These are phyloP conservation scores for Penicillium sp. DNA, from an alignment of 2,329 filamentous ascomycete species.

Conservation along the genomic window DNA sequence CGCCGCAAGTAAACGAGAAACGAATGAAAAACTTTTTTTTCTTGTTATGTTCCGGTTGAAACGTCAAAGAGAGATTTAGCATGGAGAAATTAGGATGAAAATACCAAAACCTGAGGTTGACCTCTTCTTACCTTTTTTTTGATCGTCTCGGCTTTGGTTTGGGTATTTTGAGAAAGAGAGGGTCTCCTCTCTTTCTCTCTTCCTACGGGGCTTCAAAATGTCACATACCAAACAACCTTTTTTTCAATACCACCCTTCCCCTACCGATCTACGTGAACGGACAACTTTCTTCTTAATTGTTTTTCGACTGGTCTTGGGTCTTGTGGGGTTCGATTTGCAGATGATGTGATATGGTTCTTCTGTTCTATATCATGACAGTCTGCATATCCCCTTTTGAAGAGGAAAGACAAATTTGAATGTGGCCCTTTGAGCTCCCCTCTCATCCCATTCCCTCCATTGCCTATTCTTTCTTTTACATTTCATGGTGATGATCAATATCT, in stretches of 20 bases:
- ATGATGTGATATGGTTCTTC: constrained; percentile 26
- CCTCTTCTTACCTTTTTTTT: constrained; percentile 21
- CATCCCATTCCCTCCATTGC: constrained; percentile 20
- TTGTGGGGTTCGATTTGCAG: constrained; percentile 9
- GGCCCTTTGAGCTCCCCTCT: constrained; percentile 29
- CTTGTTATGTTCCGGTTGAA: constrained; percentile 28
- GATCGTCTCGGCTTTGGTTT: constrained; percentile 21
- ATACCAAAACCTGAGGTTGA: constrained; percentile 24
- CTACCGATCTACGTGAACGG: constrained; percentile 6
- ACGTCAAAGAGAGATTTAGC: constrained; percentile 28
- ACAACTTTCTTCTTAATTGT: constrained; percentile 3
- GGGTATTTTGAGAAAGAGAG: constrained; percentile 5
- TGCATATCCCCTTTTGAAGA: constrained; percentile 15
- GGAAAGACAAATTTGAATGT: constrained; percentile 35
- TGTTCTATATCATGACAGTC: constrained; percentile 15
- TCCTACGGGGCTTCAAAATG: constrained; percentile 26
- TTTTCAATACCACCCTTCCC: constrained; percentile 19
- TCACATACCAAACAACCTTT: constrained; percentile 27
- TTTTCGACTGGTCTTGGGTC: constrained; percentile 6
- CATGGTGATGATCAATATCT: constrained; percentile 19
- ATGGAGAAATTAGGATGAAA: constrained; percentile 31
- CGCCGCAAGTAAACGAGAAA: constrained; percentile 81
- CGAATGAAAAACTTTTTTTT: constrained; percentile 28
- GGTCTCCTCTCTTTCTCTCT: constrained; percentile 9
- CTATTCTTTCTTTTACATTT: constrained; percentile 25